Evolutionary conservation across 129 eudicot species (phyloP).

Genomic region (Mikania micrantha): DNA sequence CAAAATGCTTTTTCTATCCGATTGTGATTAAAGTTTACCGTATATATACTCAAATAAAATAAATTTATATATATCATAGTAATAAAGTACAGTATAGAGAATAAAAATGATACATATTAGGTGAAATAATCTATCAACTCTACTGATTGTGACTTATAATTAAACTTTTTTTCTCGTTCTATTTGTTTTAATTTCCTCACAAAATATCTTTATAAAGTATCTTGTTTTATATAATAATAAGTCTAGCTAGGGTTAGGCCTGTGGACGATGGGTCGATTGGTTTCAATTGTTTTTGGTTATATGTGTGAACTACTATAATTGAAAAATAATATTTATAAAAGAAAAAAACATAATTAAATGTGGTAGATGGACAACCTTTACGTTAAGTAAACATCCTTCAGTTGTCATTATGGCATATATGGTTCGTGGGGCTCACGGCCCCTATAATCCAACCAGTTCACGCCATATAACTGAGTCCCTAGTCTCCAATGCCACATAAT

Average conservation of each 20-base stretch:
- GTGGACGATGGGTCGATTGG: neutral
- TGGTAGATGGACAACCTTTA: constrained; percentile 6
- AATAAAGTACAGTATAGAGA: no score
- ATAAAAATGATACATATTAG: no score
- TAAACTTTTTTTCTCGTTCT: no score
- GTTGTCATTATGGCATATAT: constrained; percentile 10
- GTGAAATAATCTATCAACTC: no score
- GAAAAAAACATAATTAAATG: neutral
- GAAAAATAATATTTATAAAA: neutral
- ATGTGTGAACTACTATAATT: constrained; percentile 7
- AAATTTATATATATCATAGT: no score
- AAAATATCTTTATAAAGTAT: neutral
- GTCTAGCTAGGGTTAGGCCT: constrained; percentile 16
- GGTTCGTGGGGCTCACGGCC: constrained; percentile 18
- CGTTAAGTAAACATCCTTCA: neutral
- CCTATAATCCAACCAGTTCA: neutral
- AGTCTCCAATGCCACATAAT: no score
- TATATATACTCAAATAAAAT: neutral
- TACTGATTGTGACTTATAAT: neutral
- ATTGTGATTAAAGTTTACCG: neutral
- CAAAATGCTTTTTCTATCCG: constrained; percentile 8
- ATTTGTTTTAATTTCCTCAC: neutral
- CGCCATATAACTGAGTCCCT: neutral
- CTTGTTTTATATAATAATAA: neutral
- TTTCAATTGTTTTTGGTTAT: neutral